Conservation (phyloP, 441 rosid genomes). For the Adansonia gregorii region DNA sequence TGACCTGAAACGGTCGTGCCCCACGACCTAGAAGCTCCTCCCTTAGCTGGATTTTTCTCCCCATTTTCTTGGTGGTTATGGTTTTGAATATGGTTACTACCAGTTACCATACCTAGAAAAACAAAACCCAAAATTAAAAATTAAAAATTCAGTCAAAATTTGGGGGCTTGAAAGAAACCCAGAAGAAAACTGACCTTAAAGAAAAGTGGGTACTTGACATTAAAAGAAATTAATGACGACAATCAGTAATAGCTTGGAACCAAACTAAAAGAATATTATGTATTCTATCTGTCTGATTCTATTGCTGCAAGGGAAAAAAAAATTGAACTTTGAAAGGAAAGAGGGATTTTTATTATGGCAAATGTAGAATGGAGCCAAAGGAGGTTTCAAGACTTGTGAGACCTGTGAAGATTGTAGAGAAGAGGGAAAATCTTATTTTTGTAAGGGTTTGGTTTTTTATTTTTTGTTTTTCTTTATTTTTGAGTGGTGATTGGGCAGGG, state of each 20-base stretch:
- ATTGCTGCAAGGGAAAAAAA: background rate
- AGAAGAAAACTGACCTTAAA: constrained; percentile 39
- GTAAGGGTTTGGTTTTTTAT: constrained; percentile 24
- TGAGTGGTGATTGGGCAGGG: background rate
- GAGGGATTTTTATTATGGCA: constrained; percentile 21
- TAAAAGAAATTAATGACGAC: constrained; percentile 20
- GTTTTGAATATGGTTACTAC: constrained; percentile 46
- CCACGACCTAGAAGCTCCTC: constrained; percentile 73
- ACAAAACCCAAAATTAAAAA: background rate
- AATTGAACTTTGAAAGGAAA: background rate
- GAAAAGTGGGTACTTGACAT: constrained; percentile 29
- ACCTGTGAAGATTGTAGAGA: constrained; percentile 24
- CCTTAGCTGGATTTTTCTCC: constrained; percentile 56
- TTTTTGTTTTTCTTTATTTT: background rate
- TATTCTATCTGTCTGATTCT: background rate
- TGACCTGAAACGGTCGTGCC: constrained; percentile 80
- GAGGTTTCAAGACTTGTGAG: constrained; percentile 24
- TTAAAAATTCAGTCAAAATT: background rate
- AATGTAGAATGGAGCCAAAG: constrained; percentile 13
- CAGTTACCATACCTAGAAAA: constrained; percentile 52
- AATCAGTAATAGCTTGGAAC: constrained; percentile 1
- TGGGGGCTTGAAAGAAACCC: constrained; percentile 27
- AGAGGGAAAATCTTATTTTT: constrained; percentile 34
- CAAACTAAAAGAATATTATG: background rate
- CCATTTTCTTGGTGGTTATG: constrained; percentile 57